Evolutionary conservation across 1,139 yeast species (phyloP).

Genomic region (Blastobotrys elegans): DNA sequence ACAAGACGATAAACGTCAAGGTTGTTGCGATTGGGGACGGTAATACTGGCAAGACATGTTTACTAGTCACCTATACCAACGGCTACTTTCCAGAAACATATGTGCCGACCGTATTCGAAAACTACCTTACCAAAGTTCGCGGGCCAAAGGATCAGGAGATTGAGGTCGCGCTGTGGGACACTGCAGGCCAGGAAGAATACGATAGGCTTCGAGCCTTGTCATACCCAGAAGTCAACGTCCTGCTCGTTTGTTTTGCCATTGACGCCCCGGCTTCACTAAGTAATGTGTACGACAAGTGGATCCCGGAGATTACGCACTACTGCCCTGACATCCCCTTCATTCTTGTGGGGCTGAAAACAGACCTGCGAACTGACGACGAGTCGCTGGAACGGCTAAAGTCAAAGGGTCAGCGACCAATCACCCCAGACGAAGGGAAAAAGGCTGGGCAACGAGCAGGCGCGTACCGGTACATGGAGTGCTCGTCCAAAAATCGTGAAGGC

Average conservation of each 20-base stretch:
- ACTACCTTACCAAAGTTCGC: constrained; percentile 62
- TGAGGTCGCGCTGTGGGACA: constrained; percentile 83
- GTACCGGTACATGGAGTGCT: constrained; percentile 70
- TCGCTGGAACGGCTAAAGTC: constrained; percentile 26
- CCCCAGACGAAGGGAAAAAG: constrained; percentile 40
- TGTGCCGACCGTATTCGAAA: constrained; percentile 89
- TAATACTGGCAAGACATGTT: constrained; percentile 90
- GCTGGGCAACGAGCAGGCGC: constrained; percentile 69
- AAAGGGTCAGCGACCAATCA: constrained; percentile 41
- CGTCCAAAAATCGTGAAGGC: constrained; percentile 66
- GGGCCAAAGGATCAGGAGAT: constrained; percentile 53
- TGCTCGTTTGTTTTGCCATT: constrained; percentile 71
- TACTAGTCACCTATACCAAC: constrained; percentile 74
- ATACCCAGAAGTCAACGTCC: constrained; percentile 74
- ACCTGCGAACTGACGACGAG: constrained; percentile 43
- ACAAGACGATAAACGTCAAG: constrained; percentile 26
- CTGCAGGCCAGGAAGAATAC: constrained; percentile 93
- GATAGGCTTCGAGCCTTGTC: constrained; percentile 78
- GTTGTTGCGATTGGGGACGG: constrained; percentile 89
- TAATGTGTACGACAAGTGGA: constrained; percentile 79
- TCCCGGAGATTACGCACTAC: constrained; percentile 77
- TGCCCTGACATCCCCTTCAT: constrained; percentile 76
- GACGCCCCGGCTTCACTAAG: constrained; percentile 60
- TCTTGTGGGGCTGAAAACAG: constrained; percentile 76
- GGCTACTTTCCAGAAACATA: constrained; percentile 70